These are phyloP conservation scores for Cenchrus fungigraminus DNA, from an alignment of 176 grass and related monocot species.

Conservation along the genomic window DNA sequence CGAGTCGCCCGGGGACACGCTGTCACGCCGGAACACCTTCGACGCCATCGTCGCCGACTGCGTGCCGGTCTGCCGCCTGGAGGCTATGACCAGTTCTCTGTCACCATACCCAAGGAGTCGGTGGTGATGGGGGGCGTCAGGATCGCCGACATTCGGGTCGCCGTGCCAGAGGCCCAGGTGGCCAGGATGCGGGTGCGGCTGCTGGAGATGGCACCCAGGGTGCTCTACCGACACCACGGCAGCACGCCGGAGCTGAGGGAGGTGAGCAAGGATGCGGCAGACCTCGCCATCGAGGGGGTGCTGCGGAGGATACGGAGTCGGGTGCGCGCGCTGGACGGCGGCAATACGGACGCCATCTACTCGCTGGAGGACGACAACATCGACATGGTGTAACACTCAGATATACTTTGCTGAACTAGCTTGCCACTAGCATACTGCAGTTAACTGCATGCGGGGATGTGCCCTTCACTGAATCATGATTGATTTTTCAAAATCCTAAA, in stretches of 20 bases:
- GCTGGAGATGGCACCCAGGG: slow-evolving; percentile 55
- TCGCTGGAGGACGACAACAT: not conserved
- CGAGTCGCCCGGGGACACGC: slow-evolving; percentile 59
- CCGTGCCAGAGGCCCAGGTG: slow-evolving; percentile 51
- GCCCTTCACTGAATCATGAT: too few species aligned
- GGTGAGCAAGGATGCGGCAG: slow-evolving; percentile 51
- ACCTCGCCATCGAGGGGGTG: slow-evolving; percentile 31
- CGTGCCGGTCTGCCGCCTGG: slow-evolving; percentile 48
- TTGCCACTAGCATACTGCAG: too few species aligned
- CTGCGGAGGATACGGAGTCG: slow-evolving; percentile 49
- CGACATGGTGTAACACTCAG: too few species aligned
- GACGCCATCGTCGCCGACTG: slow-evolving; percentile 58
- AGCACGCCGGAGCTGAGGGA: slow-evolving; percentile 41
- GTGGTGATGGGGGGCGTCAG: slow-evolving; percentile 48
- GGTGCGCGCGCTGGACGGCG: slow-evolving; percentile 36
- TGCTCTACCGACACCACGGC: slow-evolving; percentile 58
- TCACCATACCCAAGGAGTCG: slow-evolving; percentile 57
- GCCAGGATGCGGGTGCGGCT: slow-evolving; percentile 48
- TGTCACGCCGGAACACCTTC: slow-evolving; percentile 55
- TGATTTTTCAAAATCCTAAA: too few species aligned
- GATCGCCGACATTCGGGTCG: slow-evolving; percentile 36
- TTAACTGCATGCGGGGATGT: too few species aligned
- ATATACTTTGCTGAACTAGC: too few species aligned
- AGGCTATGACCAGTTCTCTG: slow-evolving; percentile 57
- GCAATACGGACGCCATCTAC: slow-evolving; percentile 38